Percentiles rank a stretch among this genome's conserved stretches.
Evolutionary conservation across 495 filamentous ascomycete species (phyloP).

Genomic region (Penicillium longicatenatum): DNA sequence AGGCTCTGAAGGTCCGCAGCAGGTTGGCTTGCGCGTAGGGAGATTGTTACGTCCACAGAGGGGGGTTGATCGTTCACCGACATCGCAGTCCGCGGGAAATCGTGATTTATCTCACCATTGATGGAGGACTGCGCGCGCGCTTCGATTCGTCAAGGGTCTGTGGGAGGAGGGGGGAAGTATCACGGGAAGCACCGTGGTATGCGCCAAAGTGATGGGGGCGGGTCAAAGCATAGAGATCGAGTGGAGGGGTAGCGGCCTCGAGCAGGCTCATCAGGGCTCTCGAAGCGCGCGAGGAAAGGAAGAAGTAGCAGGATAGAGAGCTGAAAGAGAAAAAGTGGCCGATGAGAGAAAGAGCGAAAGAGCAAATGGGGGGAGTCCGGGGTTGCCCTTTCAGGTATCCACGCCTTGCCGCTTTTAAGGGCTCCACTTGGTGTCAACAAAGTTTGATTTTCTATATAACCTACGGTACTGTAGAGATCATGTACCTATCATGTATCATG

Average conservation of each 20-base stretch:
- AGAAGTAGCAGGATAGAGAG: too few relatives aligned
- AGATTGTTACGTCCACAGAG: slow-evolving; percentile 30
- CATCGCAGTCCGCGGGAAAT: slow-evolving; percentile 43
- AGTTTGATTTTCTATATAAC: background rate
- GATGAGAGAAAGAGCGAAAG: slow-evolving; percentile 12
- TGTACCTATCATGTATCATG: slow-evolving; percentile 40
- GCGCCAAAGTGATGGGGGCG: slow-evolving; percentile 13
- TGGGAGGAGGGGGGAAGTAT: background rate
- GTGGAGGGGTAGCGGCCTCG: slow-evolving; percentile 13
- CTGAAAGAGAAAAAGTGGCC: slow-evolving; percentile 1
- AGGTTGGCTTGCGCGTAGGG: slow-evolving; percentile 23
- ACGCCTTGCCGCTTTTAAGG: slow-evolving; percentile 17
- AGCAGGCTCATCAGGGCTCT: slow-evolving; percentile 19
- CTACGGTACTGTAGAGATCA: background rate
- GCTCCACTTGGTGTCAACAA: background rate
- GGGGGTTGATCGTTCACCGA: slow-evolving; percentile 45
- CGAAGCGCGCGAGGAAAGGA: slow-evolving; percentile 8
- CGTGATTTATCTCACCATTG: slow-evolving; percentile 24
- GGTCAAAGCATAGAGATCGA: slow-evolving; percentile 7
- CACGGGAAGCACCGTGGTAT: slow-evolving; percentile 8
- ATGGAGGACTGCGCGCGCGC: slow-evolving; percentile 16
- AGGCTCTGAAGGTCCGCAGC: slow-evolving; percentile 34
- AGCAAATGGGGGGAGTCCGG: slow-evolving; percentile 15
- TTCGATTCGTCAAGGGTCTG: background rate
- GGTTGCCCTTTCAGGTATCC: slow-evolving; percentile 12